Evolutionary conservation across 148 eudicot genomes (phyloP).

Genomic region (Mesembryanthemum crystallinum): DNA sequence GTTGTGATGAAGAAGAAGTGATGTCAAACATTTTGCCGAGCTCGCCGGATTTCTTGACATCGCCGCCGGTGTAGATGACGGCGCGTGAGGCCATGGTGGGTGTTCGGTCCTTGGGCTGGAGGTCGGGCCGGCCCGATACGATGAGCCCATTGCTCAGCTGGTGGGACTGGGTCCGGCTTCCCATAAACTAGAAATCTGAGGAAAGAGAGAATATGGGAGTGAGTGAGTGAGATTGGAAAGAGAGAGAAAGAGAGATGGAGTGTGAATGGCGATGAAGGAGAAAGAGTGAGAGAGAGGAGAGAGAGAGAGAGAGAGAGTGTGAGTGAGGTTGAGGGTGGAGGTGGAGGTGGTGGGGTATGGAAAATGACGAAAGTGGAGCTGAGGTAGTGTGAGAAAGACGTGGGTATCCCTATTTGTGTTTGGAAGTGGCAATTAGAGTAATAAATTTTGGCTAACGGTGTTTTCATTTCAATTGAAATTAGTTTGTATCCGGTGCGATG

Average conservation of each 20-base stretch:
- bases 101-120: conserved; percentile 35
- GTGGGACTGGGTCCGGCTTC: conserved; percentile 64
- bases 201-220: neutral
- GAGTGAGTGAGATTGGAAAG: too few relatives aligned
- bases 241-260: neutral
- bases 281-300: conserved; percentile 4
- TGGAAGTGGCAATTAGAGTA: too few relatives aligned
- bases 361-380: conserved; percentile 6
- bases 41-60: conserved; percentile 77
- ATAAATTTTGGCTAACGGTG: too few relatives aligned
- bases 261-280: neutral
- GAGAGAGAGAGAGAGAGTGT: too few relatives aligned
- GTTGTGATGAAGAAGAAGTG: conserved; percentile 25
- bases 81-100: conserved; percentile 58
- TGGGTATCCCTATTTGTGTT: too few relatives aligned
- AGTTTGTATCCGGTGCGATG: too few relatives aligned
- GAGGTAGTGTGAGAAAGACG: conserved; percentile 18
- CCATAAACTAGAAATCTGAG: conserved; percentile 31
- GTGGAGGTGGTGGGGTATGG: neutral
- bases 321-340: neutral
- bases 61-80: conserved; percentile 81
- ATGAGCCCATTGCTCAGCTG: conserved; percentile 76
- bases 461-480: too few relatives aligned
- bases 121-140: conserved; percentile 77
- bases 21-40: conserved; percentile 87